Evolutionary conservation across 768 basidiomycete genomes (phyloP), one percentile per base, ranked within the genome.

Genomic region (Hemileccinum rubropunctum): DNA sequence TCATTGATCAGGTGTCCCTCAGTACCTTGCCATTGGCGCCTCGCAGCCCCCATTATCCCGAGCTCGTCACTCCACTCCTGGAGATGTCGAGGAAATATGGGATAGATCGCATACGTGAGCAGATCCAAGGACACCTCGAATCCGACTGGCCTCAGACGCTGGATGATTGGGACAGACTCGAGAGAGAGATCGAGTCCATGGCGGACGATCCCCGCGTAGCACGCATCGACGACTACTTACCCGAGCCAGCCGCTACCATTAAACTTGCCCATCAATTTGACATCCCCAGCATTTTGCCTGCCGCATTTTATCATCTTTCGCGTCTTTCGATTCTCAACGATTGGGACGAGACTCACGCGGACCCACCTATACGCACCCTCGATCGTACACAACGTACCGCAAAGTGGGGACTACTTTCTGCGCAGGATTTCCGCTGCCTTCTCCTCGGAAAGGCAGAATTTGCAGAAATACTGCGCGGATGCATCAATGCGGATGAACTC

Each of bases 291-390:
- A 60, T 76, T 17, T 66, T 81, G 4, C 79, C 79, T 0, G 77
- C 77, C 54, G 72, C 74, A 0, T 79, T 71, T 57, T 80, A 80
- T 60, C 75, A 75, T 59, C 63, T 79, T 34, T 75, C 76, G 1
- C 55, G 54, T 17, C 39, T 62, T 20, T 50, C 53, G 3, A 50
- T 55, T 30, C 27, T 37, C 13, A 58, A 62, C 11, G 60, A 61
- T 20, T 56, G 54, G 62, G 51, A 63, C 3, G 34, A 48, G 49
- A 26, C 27, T 15, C 41, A 42, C 5, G 35, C 52, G 10, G 47
- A 44, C 3, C 6, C 33, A 12, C 17, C 28, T 42, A 33, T 46
- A 38, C 14, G 5, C 27, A 15, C n/a, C 21, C 40, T 1, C 17
- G 50, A 26, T 30, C 15, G 14, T 4, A 45, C 17, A 14, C 34